Conservation (phyloP, 371 early-diverging fungal genomes). For the Mortierella sp. region DNA sequence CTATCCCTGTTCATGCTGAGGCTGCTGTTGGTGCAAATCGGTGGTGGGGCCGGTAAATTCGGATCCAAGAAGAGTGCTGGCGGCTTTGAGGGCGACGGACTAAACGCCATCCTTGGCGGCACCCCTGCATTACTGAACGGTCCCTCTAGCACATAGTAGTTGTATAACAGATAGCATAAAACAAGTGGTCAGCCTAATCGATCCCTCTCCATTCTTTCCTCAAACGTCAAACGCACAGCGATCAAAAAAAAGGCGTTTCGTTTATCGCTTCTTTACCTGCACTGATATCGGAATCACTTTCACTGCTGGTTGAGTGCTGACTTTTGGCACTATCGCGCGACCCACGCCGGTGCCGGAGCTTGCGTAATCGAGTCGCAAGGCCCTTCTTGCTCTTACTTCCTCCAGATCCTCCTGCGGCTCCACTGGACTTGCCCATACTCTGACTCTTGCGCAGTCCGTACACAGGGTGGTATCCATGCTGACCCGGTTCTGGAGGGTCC, state of each 20-base stretch:
- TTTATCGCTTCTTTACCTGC: slow-evolving; percentile 17
- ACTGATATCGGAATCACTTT: slow-evolving; percentile 31
- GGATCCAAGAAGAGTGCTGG: slow-evolving; percentile 12
- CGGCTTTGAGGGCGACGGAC: not conserved
- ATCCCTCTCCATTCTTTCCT: not conserved
- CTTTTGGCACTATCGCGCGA: slow-evolving; percentile 17
- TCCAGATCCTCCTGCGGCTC: not conserved
- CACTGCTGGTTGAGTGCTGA: slow-evolving; percentile 21
- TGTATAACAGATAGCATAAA: not conserved
- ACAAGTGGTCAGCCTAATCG: not conserved
- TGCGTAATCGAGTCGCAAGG: slow-evolving; percentile 20
- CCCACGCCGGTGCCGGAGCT: slow-evolving; percentile 21
- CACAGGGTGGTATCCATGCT: slow-evolving; percentile 4
- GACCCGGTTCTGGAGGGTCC: not conserved
- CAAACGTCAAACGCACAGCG: not conserved
- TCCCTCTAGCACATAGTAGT: not conserved
- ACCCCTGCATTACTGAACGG: not conserved
- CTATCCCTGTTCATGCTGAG: not conserved
- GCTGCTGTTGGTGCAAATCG: slow-evolving; percentile 1
- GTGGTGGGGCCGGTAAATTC: slow-evolving; percentile 14
- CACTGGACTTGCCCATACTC: slow-evolving; percentile 19
- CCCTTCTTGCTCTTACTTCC: slow-evolving; percentile 18
- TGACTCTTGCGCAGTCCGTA: slow-evolving; percentile 11
- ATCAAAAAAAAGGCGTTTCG: not conserved
- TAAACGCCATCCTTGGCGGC: not conserved